Evolutionary conservation across 768 basidiomycete genomes (phyloP).

Genomic region (Kwoniella bestiolae): DNA sequence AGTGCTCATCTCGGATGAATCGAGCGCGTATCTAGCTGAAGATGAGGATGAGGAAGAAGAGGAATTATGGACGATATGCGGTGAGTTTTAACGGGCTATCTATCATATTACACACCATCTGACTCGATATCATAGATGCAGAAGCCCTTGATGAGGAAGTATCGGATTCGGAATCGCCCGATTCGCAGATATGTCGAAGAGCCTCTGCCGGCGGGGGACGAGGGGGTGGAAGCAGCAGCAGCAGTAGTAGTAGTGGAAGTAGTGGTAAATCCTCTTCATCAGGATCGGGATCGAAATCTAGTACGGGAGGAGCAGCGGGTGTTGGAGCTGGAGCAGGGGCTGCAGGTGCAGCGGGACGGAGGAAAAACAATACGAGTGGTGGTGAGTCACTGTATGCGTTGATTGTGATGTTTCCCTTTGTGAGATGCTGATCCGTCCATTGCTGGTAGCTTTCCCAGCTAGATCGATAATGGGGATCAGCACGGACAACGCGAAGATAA

Average conservation of each 20-base stretch:
- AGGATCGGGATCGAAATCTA: conserved; percentile 1
- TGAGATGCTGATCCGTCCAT: background rate
- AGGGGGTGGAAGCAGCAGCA: background rate
- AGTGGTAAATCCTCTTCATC: background rate
- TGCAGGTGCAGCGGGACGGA: background rate
- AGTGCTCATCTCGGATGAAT: background rate
- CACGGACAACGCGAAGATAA: background rate
- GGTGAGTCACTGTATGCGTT: too few species aligned
- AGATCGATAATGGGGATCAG: background rate
- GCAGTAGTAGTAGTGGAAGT: background rate
- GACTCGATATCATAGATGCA: background rate
- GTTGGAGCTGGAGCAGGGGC: conserved; percentile 7
- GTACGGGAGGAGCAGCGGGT: conserved; percentile 10
- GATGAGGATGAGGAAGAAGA: background rate
- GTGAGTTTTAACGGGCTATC: background rate
- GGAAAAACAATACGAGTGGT: background rate
- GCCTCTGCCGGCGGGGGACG: background rate
- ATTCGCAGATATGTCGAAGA: background rate
- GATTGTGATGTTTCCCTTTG: too few species aligned
- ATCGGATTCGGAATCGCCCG: background rate
- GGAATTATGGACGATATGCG: conserved; percentile 1
- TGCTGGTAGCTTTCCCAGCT: background rate
- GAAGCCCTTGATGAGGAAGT: background rate
- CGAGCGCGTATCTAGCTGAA: background rate
- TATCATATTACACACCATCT: too few species aligned